Percentiles rank a stretch among this genome's conserved stretches.
Conservation (phyloP, 352 stramenopile species). For the Hyphochytrium catenoides region DNA sequence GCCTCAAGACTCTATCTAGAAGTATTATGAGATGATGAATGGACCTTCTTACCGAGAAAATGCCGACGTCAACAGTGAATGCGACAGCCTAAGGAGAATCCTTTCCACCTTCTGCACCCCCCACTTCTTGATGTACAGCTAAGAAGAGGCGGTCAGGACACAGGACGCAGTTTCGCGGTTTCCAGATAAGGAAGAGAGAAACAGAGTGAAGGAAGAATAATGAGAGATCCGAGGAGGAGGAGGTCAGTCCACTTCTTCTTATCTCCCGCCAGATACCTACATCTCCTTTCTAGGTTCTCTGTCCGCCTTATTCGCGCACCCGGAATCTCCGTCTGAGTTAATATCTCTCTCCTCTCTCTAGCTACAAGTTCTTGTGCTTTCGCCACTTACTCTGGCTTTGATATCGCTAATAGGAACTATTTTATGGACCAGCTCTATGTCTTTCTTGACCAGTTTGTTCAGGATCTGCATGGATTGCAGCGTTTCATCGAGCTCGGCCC, state of each 20-base stretch:
- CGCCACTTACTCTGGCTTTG: not conserved
- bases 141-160: not conserved
- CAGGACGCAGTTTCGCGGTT: too few relatives aligned
- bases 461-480: slow-evolving; percentile 32
- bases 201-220: too few relatives aligned
- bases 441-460: slow-evolving; percentile 33
- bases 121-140: slow-evolving; percentile 53
- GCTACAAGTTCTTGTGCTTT: not conserved
- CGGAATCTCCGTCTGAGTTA: too few relatives aligned
- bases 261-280: too few relatives aligned
- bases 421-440: slow-evolving; percentile 33
- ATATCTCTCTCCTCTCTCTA: too few relatives aligned
- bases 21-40: slow-evolving; percentile 8
- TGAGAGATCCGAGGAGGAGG: too few relatives aligned
- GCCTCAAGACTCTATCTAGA: too few relatives aligned
- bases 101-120: slow-evolving; percentile 38
- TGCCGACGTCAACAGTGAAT: slow-evolving; percentile 28
- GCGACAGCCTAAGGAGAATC: slow-evolving; percentile 37
- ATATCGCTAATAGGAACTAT: slow-evolving; percentile 17
- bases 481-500: slow-evolving; percentile 25
- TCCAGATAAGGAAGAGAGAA: too few relatives aligned
- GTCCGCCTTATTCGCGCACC: too few relatives aligned
- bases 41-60: slow-evolving; percentile 29
- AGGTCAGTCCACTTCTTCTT: too few relatives aligned
- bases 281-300: too few relatives aligned